Evolutionary conservation across 2,329 filamentous ascomycete genomes (phyloP).

Genomic region (Colletotrichum higginsianum): DNA sequence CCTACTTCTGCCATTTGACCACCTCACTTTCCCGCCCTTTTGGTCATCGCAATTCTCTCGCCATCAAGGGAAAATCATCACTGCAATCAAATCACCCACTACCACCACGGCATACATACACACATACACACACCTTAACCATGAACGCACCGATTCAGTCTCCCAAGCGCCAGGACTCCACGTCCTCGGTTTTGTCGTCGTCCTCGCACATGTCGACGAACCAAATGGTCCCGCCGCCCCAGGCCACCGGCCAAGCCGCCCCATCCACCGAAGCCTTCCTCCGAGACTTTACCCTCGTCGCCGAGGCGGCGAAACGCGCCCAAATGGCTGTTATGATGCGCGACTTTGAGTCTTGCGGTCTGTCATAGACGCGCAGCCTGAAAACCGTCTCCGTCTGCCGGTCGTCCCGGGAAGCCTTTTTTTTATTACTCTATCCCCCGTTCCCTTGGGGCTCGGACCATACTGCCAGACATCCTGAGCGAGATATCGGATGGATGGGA

Average conservation of each 20-base stretch:
- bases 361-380: slow-evolving; percentile 54
- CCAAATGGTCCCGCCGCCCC: slow-evolving; percentile 44
- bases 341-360: slow-evolving; percentile 82
- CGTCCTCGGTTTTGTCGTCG: slow-evolving; percentile 43
- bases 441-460: slow-evolving; percentile 16
- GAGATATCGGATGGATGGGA: slow-evolving; percentile 25
- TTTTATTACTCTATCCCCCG: slow-evolving; percentile 3
- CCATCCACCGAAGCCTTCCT: slow-evolving; percentile 74
- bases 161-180: slow-evolving; percentile 33
- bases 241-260: slow-evolving; percentile 47
- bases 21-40: background rate
- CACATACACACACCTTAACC: slow-evolving; percentile 2
- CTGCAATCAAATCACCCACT: background rate
- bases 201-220: slow-evolving; percentile 51
- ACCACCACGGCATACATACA: slow-evolving; percentile 1
- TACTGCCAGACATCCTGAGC: background rate
- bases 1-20: slow-evolving; percentile 9
- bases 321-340: slow-evolving; percentile 91
- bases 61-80: background rate
- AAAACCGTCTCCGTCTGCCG: background rate
- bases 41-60: background rate
- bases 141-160: slow-evolving; percentile 43
- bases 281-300: slow-evolving; percentile 86
- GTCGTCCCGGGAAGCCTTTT: background rate
- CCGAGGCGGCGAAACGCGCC: slow-evolving; percentile 92